phyloP scores from a whole-genome alignment of 2,329 filamentous ascomycete genomes.

The Pseudogymnoascus sp. region DNA sequence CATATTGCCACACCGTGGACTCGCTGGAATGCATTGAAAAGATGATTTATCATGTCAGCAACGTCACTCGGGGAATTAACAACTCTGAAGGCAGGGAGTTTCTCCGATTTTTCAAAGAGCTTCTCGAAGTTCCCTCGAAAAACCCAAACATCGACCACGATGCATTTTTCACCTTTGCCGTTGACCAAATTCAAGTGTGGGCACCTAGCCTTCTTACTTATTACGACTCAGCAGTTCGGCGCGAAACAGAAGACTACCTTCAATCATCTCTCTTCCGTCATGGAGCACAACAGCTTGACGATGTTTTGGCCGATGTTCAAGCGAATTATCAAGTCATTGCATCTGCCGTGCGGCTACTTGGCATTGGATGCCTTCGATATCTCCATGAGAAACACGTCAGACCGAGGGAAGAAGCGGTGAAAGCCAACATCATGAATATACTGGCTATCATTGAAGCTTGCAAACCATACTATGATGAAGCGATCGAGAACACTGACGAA shows the following conservation, averaged over 20 bases:
- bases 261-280: constrained; percentile 33
- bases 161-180: constrained; percentile 28
- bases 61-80: constrained; percentile 20
- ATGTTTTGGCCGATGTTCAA: constrained; percentile 18
- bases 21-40: constrained; percentile 14
- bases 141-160: constrained; percentile 30
- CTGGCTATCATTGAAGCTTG: constrained; percentile 21
- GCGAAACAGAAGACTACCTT: constrained; percentile 36
- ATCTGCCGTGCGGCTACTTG: constrained; percentile 20
- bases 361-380: constrained; percentile 24
- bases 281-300: neutral
- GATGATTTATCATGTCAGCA: constrained; percentile 20
- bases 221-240: constrained; percentile 37
- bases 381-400: constrained; percentile 24
- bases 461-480: constrained; percentile 19
- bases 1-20: constrained; percentile 25
- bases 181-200: constrained; percentile 39
- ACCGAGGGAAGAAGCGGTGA: constrained; percentile 22
- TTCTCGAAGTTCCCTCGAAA: constrained; percentile 15
- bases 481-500: constrained; percentile 17
- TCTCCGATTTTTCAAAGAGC: constrained; percentile 26
- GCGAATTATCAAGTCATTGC: constrained; percentile 15
- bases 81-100: constrained; percentile 25
- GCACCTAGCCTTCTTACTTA: constrained; percentile 44
- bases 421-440: constrained; percentile 22